These are phyloP conservation scores for Arthrobotrys sphaeroides DNA, from an alignment of 2,329 filamentous ascomycete species.

Conservation along the genomic window DNA sequence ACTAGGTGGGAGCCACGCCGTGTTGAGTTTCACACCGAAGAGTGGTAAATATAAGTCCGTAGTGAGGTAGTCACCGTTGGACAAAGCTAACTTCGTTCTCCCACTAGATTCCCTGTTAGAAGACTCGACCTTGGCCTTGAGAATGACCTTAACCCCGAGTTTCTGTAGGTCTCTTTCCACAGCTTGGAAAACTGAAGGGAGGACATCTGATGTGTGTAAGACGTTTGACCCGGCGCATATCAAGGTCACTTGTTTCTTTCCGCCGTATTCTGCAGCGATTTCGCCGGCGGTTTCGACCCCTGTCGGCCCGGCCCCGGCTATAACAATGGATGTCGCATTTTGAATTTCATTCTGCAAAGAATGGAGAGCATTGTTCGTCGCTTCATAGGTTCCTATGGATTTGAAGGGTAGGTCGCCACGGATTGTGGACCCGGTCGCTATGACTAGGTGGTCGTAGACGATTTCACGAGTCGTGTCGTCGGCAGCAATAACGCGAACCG, in stretches of 20 bases:
- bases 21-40: conserved; percentile 51
- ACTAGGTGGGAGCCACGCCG: conserved; percentile 34
- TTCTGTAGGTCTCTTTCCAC: conserved; percentile 47
- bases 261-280: conserved; percentile 55
- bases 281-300: conserved; percentile 60
- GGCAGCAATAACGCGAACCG: conserved; percentile 58
- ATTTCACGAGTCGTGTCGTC: conserved; percentile 27
- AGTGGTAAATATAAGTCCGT: conserved; percentile 54
- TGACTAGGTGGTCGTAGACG: conserved; percentile 56
- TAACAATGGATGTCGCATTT: conserved; percentile 58
- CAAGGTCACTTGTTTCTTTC: conserved; percentile 50
- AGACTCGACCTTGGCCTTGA: conserved; percentile 35
- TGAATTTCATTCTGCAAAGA: conserved; percentile 52
- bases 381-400: conserved; percentile 50
- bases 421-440: conserved; percentile 57
- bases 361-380: conserved; percentile 54
- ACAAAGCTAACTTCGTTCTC: conserved; percentile 42
- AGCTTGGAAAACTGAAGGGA: conserved; percentile 25
- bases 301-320: conserved; percentile 60
- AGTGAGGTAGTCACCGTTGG: conserved; percentile 26
- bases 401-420: conserved; percentile 58
- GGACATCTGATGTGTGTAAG: conserved; percentile 13
- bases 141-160: conserved; percentile 49
- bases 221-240: conserved; percentile 27
- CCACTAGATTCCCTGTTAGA: background rate